Base-by-base conservation (phyloP, 768 basidiomycete species). In the Lactifluus rugatus region DNA sequence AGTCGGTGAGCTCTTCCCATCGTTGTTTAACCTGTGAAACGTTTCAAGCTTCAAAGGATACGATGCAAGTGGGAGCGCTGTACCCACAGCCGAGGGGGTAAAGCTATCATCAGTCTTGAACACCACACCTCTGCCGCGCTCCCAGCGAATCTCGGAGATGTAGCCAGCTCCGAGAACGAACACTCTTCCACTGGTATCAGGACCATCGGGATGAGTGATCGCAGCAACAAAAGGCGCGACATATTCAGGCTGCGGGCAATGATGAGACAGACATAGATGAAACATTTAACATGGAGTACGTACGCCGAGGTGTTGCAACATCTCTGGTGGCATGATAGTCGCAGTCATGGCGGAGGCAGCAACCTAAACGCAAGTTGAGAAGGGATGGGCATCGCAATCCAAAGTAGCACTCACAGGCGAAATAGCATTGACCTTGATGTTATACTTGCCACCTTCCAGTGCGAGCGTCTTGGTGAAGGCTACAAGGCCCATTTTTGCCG, bases 261-360 rank as follows among this genome's bases (percentile, higher is more conserved):
- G 19, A 25, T 57, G 19, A 50, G 52, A 37, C n/a, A 42, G 32
- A 26, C 17, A 26, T 32, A 28, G 19, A 34, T 25, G 23, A 13
- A 19, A 0, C 28, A 7, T 19, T 14, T 11, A 52, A 7, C 10
- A 21, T 46, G 50, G 9, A 46, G 23, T 28, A 50, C 64, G 11
- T 69, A 87, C 87, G 70, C 85, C 85, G 41, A 96, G 73, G 66
- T 89, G 87, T n/a, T 80, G 85, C 54, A 98, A 81, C 81, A 96
- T 84, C 56, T 97, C 95, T 19, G 88, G 86, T 9, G 95, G 89
- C 88, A 97, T 90, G 64, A 94, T 76, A 0, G 93, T 96, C 66
- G 86, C 93, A 2, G 93, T 96, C 95, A 98, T 98, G 2, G 81
- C 81, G 3, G 93, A 95, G 0, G 94, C 95, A n/a, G 95, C 95